These are phyloP conservation scores for Neonectria coccinea DNA, from an alignment of 2,329 filamentous ascomycete genomes.

Conservation along the genomic window DNA sequence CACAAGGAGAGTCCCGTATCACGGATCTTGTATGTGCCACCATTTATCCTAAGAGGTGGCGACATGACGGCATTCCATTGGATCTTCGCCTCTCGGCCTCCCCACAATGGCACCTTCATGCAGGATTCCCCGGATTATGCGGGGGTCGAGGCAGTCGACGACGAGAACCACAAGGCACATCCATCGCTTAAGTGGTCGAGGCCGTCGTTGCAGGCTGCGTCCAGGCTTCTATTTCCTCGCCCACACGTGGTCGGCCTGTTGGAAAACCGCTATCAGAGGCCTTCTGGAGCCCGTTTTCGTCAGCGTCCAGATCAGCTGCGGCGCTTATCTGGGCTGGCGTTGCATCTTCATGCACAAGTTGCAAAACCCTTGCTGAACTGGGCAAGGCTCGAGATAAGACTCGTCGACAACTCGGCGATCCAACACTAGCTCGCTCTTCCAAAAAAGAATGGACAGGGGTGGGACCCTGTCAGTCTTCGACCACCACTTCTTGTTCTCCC, in stretches of 20 bases:
- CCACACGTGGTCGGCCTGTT: background rate
- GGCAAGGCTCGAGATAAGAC: constrained; percentile 2
- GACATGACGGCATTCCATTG: background rate
- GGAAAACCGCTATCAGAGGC: background rate
- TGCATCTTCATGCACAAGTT: background rate
- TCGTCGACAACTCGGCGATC: background rate
- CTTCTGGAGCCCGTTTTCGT: background rate
- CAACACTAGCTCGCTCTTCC: background rate
- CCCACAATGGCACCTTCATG: background rate
- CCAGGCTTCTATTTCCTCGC: background rate
- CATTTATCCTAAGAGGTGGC: background rate
- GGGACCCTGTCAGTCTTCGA: background rate
- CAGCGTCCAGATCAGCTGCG: background rate
- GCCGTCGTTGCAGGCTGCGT: background rate
- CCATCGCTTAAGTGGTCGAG: background rate
- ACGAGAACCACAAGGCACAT: background rate
- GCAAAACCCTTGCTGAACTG: background rate
- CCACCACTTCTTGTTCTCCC: background rate
- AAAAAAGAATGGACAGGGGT: background rate
- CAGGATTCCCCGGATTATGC: constrained; percentile 2
- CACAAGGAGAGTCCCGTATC: background rate
- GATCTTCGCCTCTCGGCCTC: background rate
- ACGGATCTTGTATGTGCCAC: background rate
- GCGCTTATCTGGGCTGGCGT: background rate
- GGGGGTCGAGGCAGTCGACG: background rate